Evolutionary conservation across 2,329 filamentous ascomycete genomes (phyloP), one percentile per base, ranked within the genome.

Genomic region (Cordyceps javanica): DNA sequence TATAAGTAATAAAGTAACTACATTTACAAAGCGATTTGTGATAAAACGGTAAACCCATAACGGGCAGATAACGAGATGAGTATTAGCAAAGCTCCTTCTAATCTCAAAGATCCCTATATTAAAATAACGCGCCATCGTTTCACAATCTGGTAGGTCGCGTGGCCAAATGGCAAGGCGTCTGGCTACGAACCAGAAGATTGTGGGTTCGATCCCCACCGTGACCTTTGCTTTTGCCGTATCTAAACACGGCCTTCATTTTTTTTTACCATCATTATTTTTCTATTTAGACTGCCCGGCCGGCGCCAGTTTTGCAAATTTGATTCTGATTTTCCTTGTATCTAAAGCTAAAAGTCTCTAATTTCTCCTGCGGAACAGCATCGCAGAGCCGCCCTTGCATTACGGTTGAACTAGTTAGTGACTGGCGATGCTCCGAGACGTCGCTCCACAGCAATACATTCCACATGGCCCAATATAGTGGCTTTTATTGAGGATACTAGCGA

Each of bases 191-290:
- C 57, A 55, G 55, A 58, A 58, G 55, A 58, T 58, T 58, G 55
- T 58, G 55, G 55, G 55, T 58, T 58, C 55, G 55, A 58, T 58
- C 55, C 55, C 55, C 55, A 58, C 55, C 55, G 55, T 58, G 55
- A 58, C 55, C 55, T 58, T n/a, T 10, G 2, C 25, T 9, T 5
- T 10, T 53, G 5, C 5, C n/a, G n/a, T 34, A 6, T 11, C 21
- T 42, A 11, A 23, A 3, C 16, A 25, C 13, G 5, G 13, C 2
- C 23, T 23, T 30, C 13, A 13, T 13, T 26, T 26, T n/a, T n/a
- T 21, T 14, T 19, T 38, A 1, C 23, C 19, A 8, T 19, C 44
- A 16, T 34, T 23, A 5, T 8, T 46, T 28, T 14, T 14, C 9
- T 30, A 5, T n/a, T 3, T 32, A n/a, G n/a, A n/a, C n/a, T n/a